These are phyloP conservation scores for Cryptosporidium ryanae DNA, from an alignment of 169 alveolate genomes.

Conservation along the genomic window DNA sequence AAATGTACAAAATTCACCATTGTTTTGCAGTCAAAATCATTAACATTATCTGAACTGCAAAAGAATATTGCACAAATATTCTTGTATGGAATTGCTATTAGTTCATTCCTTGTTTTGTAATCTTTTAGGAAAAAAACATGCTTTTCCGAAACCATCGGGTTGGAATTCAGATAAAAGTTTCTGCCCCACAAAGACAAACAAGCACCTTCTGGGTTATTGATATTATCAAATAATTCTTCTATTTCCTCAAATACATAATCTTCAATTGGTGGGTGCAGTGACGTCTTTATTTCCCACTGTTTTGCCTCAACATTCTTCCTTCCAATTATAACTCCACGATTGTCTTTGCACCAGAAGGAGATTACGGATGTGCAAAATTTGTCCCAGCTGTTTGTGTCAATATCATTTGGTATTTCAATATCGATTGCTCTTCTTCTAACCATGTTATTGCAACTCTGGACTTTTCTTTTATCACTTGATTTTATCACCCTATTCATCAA, in stretches of 20 bases:
- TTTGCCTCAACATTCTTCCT: not conserved
- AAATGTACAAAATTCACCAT: conserved; percentile 8
- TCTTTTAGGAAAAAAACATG: conserved; percentile 28
- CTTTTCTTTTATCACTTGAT: not conserved
- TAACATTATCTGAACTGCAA: conserved; percentile 7
- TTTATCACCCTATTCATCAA: not conserved
- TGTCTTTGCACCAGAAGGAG: conserved; percentile 52
- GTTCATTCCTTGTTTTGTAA: not conserved
- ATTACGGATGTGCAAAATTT: conserved; percentile 14
- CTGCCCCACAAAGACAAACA: conserved; percentile 38
- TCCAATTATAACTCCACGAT: conserved; percentile 51
- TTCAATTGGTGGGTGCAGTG: conserved; percentile 22
- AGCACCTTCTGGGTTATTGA: not conserved
- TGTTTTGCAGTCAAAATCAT: not conserved
- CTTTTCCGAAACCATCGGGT: not conserved
- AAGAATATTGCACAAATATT: conserved; percentile 47
- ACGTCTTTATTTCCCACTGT: conserved; percentile 46
- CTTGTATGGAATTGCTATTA: conserved; percentile 9
- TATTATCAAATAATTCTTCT: conserved; percentile 13
- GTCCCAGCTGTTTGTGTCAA: conserved; percentile 49
- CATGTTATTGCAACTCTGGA: conserved; percentile 21
- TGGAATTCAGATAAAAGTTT: not conserved
- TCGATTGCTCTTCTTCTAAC: conserved; percentile 23
- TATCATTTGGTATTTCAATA: conserved; percentile 21
- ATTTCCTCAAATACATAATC: conserved; percentile 15